phyloP scores from a whole-genome alignment of 306 rosid genomes.

The Lagenaria siceraria region DNA sequence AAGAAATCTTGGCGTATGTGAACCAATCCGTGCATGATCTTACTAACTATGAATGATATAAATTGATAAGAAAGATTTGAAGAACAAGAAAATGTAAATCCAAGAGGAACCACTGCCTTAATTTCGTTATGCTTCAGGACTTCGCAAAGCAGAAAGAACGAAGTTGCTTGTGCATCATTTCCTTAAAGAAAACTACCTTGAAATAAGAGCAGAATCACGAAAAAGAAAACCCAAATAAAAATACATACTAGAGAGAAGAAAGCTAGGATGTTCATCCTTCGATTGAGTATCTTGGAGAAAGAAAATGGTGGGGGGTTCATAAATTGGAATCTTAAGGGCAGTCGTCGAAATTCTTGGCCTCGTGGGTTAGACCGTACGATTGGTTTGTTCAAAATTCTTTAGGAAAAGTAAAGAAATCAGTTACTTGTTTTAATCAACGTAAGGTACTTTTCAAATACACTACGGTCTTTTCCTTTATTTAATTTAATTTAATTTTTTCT shows the following conservation, averaged over 20 bases:
- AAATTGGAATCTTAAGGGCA: conserved; percentile 1
- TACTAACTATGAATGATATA: background rate
- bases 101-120: background rate
- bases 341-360: background rate
- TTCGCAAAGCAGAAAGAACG: background rate
- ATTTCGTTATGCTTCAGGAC: background rate
- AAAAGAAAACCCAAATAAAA: background rate
- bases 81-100: background rate
- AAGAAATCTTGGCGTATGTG: background rate
- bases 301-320: background rate
- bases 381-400: conserved; percentile 1
- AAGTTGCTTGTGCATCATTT: background rate
- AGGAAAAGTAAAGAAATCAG: background rate
- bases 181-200: background rate
- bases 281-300: background rate
- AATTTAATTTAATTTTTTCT: background rate
- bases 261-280: background rate
- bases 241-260: background rate
- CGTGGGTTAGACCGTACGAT: conserved; percentile 8
- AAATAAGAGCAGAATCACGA: background rate
- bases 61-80: background rate
- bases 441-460: background rate
- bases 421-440: conserved; percentile 9
- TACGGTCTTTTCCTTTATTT: background rate
- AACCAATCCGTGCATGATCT: background rate